phyloP scores from a whole-genome alignment of 129 eudicot genomes.

The Escallonia rubra region DNA sequence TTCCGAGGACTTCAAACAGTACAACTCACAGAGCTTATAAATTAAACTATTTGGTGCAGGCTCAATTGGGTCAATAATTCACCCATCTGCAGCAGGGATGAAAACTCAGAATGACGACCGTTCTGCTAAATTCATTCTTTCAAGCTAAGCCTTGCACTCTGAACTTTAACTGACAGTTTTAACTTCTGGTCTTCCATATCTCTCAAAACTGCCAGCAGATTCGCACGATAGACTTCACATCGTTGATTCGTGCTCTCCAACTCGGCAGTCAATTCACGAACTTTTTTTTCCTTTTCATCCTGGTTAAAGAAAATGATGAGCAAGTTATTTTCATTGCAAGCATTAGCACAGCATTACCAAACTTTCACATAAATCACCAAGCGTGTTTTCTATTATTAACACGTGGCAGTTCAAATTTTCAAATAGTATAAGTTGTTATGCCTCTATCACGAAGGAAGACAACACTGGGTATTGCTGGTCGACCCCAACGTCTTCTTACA shows the following conservation, averaged over 20 bases:
- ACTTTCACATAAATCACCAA: too few relatives aligned
- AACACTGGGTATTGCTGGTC: too few relatives aligned
- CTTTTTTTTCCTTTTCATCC: constrained; percentile 29
- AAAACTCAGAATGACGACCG: background rate
- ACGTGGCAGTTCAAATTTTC: too few relatives aligned
- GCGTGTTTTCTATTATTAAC: too few relatives aligned
- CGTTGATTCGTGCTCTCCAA: constrained; percentile 21
- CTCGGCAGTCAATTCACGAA: constrained; percentile 22
- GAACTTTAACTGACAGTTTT: constrained; percentile 34
- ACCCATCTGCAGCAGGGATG: too few relatives aligned
- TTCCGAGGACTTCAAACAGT: too few relatives aligned
- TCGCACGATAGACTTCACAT: constrained; percentile 30
- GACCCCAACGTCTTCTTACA: too few relatives aligned
- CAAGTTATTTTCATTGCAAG: background rate
- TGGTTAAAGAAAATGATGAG: background rate
- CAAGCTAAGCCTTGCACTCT: constrained; percentile 26
- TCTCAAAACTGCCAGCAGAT: constrained; percentile 25
- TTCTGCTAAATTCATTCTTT: constrained; percentile 12
- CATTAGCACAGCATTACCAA: background rate
- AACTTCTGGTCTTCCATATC: constrained; percentile 38
- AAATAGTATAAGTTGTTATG: too few relatives aligned
- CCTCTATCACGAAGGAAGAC: too few relatives aligned
- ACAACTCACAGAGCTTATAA: too few relatives aligned
- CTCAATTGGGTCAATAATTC: too few relatives aligned
- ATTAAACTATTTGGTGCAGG: too few relatives aligned